Base-by-base conservation (phyloP, 148 eudicot species). In the Spergularia bocconei region DNA sequence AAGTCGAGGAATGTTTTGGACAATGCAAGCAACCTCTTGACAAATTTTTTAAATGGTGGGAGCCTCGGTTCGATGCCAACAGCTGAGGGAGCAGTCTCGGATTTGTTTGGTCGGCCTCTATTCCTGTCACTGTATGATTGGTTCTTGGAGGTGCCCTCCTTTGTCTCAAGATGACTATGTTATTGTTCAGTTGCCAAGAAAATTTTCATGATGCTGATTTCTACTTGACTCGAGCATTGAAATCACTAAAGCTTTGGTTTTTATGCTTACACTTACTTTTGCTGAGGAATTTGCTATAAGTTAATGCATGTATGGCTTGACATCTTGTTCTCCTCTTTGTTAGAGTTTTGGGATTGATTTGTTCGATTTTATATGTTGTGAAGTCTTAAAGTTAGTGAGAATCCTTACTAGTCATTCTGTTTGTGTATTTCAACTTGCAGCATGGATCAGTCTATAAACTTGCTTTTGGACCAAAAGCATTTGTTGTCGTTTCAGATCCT, bases 391-490 rank as follows among this genome's bases (percentile, higher is more conserved):
- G 20, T 13, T 48, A 25, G 13, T 63, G 47, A 54, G 38, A 6
- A 11, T 20, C 21, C 54, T 56, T 51, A 38, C 54, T 54, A 52
- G 52, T 64, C 62, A 9, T 36, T 7, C 60, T 77, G 51, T 33
- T 72, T 39, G 64, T 57, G 50, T 60, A 20, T 70, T 63, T 72
- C 29, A 48, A 38, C 76, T 72, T 80, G 69, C 96, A 96, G 99
- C 95, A 96, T 88, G 99, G 99, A 48, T 83, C 97, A 2, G 98
- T 96, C 55, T 96, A 96, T 81, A 96, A 91, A 84, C 98, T 96
- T 87, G 99, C 98, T 70, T 96, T 96, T 80, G 99, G 99, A 79
- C 99, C 99, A 29, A 96, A 96, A 83, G 98, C 99, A 64, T 96
- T 96, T 83, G 90, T 92, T 73, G 98, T 96, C 60, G 95, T 96